Conservation (phyloP, 2,329 filamentous ascomycete genomes). For the Dactylonectria estremocensis region DNA sequence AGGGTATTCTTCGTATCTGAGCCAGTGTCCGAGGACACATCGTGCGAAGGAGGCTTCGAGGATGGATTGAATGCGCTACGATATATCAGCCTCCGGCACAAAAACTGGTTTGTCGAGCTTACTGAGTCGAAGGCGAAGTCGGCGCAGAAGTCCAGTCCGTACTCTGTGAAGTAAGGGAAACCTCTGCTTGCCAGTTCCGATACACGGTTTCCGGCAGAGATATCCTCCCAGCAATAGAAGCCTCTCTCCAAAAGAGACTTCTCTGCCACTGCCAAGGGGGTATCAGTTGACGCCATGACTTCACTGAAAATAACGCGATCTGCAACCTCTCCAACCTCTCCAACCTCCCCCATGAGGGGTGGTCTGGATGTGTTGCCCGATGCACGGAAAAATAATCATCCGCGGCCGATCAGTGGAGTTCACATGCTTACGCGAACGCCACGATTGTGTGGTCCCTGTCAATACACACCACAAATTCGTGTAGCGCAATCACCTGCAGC, state of each 20-base stretch:
- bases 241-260: constrained; percentile 7
- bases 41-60: not conserved
- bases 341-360: no score
- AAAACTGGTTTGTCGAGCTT: not conserved
- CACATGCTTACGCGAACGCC: no score
- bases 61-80: constrained; percentile 9
- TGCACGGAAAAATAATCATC: no score
- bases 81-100: constrained; percentile 4
- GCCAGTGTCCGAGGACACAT: constrained; percentile 12
- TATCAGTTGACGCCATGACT: constrained; percentile 6
- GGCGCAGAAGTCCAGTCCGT: constrained; percentile 4
- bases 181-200: constrained; percentile 5
- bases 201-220: constrained; percentile 1
- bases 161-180: constrained; percentile 13
- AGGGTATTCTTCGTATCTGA: constrained; percentile 9
- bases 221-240: constrained; percentile 8
- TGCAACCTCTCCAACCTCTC: no score
- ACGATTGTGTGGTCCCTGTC: no score
- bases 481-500: not conserved
- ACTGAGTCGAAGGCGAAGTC: constrained; percentile 5
- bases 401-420: no score
- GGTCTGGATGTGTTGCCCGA: no score
- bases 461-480: not conserved
- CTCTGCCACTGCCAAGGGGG: not conserved
- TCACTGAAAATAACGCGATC: not conserved